Percentiles rank a stretch among this genome's conserved stretches.
These are phyloP conservation scores for Paramecium tetraurelia DNA, from an alignment of 73 alveolate species.

Conservation along the genomic window DNA sequence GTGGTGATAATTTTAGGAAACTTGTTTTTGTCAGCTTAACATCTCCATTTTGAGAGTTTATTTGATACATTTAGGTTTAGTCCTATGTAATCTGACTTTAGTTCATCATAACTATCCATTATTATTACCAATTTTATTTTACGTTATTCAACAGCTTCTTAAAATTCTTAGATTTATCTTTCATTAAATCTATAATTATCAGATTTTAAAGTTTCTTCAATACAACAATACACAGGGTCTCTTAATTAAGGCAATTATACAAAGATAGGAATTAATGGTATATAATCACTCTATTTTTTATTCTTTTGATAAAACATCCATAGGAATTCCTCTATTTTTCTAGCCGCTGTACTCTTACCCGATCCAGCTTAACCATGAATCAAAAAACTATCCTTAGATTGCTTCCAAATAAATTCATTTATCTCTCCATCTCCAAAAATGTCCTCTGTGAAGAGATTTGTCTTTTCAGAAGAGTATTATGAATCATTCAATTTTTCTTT, in stretches of 20 bases:
- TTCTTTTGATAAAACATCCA: not conserved
- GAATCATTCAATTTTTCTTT: not conserved
- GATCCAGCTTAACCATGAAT: constrained; percentile 35
- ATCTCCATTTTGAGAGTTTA: not conserved
- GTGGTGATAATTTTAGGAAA: not conserved
- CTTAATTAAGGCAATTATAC: not conserved
- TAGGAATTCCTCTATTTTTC: constrained; percentile 15
- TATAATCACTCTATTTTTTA: not conserved
- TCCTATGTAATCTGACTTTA: not conserved
- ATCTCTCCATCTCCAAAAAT: not conserved
- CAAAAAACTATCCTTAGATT: not conserved
- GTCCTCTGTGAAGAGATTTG: not conserved
- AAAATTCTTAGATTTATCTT: not conserved
- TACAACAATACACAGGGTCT: not conserved
- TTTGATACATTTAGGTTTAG: not conserved
- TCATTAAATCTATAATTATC: constrained; percentile 11
- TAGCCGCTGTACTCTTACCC: constrained; percentile 40
- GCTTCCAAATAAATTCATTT: not conserved
- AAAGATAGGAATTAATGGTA: not conserved
- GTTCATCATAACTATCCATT: constrained; percentile 38
- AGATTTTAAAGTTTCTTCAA: constrained; percentile 3
- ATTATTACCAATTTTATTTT: not conserved
- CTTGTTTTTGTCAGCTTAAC: not conserved
- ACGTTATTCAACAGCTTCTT: constrained; percentile 4
- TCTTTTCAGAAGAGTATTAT: not conserved